Conservation (phyloP, 1,139 yeast genomes). For the Hyphopichia buzzinii region DNA sequence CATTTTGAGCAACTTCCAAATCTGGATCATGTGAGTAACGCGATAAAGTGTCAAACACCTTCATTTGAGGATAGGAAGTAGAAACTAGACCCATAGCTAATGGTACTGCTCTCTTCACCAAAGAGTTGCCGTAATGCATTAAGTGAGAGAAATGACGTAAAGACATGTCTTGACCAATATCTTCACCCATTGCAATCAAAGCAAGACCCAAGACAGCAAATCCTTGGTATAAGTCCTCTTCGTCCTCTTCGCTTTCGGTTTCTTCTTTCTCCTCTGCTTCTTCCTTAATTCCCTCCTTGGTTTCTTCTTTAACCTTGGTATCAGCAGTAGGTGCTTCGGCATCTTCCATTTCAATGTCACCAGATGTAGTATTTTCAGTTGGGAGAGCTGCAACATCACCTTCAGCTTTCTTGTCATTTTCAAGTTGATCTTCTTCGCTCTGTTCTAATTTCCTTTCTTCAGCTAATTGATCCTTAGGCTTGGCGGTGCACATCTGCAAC, state of each 20-base stretch:
- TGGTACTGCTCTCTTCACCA: constrained; percentile 93
- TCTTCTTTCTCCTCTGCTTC: constrained; percentile 26
- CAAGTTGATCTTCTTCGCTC: constrained; percentile 36
- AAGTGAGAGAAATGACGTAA: constrained; percentile 95
- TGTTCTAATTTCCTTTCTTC: constrained; percentile 37
- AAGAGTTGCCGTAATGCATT: constrained; percentile 96
- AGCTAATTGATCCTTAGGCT: constrained; percentile 34
- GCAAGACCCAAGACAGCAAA: constrained; percentile 96
- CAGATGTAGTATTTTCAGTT: constrained; percentile 32
- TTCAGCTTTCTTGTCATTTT: constrained; percentile 15
- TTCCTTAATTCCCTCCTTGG: constrained; percentile 23
- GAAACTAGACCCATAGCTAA: constrained; percentile 96
- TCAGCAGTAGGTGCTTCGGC: constrained; percentile 7
- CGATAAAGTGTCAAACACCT: constrained; percentile 93
- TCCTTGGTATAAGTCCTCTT: constrained; percentile 73
- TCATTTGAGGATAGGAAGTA: constrained; percentile 94
- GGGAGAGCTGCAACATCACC: constrained; percentile 18
- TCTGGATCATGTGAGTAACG: constrained; percentile 96
- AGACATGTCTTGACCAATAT: constrained; percentile 96
- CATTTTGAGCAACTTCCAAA: constrained; percentile 90
- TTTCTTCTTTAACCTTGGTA: constrained; percentile 8
- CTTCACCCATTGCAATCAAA: constrained; percentile 95
- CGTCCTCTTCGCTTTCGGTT: constrained; percentile 37
- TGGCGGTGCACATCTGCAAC: constrained; percentile 81
- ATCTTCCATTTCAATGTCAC: constrained; percentile 21